Evolutionary conservation across 805 yeast genomes (phyloP).

Genomic region (Teunomyces tritomae): DNA sequence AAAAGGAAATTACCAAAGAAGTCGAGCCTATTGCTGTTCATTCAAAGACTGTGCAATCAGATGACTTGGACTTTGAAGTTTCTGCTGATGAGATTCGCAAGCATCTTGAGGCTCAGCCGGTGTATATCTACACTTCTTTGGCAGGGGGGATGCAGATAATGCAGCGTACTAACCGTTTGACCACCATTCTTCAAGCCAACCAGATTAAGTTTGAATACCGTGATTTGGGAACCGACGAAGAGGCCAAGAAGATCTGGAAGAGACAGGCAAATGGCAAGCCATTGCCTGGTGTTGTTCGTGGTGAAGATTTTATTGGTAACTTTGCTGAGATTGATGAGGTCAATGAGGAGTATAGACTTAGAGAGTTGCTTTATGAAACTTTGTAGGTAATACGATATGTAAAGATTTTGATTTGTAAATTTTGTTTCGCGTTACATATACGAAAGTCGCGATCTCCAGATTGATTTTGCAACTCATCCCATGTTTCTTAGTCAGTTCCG

Average conservation of each 20-base stretch:
- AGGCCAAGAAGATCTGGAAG: conserved; percentile 82
- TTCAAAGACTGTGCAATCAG: conserved; percentile 2
- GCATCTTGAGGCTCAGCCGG: conserved; percentile 52
- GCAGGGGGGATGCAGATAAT: conserved; percentile 85
- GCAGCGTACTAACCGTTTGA: conserved; percentile 71
- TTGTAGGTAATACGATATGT: conserved; percentile 25
- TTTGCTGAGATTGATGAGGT: conserved; percentile 85
- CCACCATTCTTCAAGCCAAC: conserved; percentile 73
- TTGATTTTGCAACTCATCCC: conserved; percentile 1
- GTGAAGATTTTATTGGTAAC: conserved; percentile 79
- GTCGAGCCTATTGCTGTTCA: conserved; percentile 2
- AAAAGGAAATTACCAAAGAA: conserved; percentile 8
- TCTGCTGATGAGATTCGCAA: conserved; percentile 43
- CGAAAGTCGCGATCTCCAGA: conserved; percentile 1
- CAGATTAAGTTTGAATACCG: conserved; percentile 62
- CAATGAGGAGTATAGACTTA: conserved; percentile 71
- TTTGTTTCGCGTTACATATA: background rate
- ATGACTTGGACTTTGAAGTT: conserved; percentile 28
- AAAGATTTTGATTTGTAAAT: conserved; percentile 5
- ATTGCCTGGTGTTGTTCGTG: conserved; percentile 82
- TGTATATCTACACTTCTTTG: conserved; percentile 77
- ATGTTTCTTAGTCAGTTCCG: background rate
- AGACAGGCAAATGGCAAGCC: conserved; percentile 68
- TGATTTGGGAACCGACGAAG: conserved; percentile 85
- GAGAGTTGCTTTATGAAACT: conserved; percentile 64